These are phyloP conservation scores for Monilinia fructigena DNA, from an alignment of 2,329 filamentous ascomycete genomes.

Conservation along the genomic window DNA sequence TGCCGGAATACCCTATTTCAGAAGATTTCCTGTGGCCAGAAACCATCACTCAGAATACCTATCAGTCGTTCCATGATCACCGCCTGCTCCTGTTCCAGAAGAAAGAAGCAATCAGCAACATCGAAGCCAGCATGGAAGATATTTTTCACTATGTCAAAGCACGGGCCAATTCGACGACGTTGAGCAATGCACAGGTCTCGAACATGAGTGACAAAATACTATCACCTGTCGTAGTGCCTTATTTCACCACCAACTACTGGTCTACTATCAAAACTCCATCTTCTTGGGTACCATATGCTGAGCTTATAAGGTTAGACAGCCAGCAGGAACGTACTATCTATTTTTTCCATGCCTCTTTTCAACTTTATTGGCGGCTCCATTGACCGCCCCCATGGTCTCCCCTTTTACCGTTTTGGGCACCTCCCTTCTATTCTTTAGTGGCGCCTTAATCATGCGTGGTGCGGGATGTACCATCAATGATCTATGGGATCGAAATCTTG, in stretches of 20 bases:
- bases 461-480: slow-evolving; percentile 90
- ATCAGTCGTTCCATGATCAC: neutral
- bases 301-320: slow-evolving; percentile 78
- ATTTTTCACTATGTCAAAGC: slow-evolving; percentile 3
- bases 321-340: slow-evolving; percentile 78
- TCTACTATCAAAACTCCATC: slow-evolving; percentile 64
- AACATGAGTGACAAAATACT: neutral
- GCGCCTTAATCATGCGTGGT: slow-evolving; percentile 81
- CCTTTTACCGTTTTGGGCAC: slow-evolving; percentile 63
- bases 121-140: slow-evolving; percentile 5
- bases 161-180: neutral
- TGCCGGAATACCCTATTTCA: slow-evolving; percentile 24
- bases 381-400: slow-evolving; percentile 59
- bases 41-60: neutral
- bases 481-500: slow-evolving; percentile 84
- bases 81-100: neutral
- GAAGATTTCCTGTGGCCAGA: slow-evolving; percentile 1
- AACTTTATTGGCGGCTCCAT: slow-evolving; percentile 73
- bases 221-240: slow-evolving; percentile 6
- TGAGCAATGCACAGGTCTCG: neutral
- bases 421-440: slow-evolving; percentile 68
- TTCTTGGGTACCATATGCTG: slow-evolving; percentile 75
- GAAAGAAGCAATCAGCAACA: neutral
- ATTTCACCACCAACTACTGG: slow-evolving; percentile 62
- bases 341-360: slow-evolving; percentile 85